Conservation (phyloP, 371 early-diverging fungal genomes). For the Coemansia sp. region DNA sequence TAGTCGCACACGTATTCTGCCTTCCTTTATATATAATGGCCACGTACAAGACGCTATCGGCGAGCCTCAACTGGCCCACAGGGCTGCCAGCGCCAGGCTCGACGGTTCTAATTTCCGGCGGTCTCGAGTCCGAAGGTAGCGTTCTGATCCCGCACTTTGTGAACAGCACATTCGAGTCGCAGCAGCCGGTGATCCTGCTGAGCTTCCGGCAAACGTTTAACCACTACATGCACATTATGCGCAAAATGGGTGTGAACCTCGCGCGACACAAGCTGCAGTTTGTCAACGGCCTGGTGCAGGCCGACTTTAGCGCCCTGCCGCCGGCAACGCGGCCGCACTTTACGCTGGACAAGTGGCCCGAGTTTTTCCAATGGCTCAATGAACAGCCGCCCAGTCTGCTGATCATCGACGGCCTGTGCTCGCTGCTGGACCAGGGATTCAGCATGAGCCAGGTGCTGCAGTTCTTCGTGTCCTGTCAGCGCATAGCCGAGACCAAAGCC, state of each 20-base stretch:
- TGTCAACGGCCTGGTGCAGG: slow-evolving; percentile 17
- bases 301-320: slow-evolving; percentile 5
- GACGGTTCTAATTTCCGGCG: slow-evolving; percentile 24
- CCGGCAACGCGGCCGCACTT: slow-evolving; percentile 27
- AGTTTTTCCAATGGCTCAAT: slow-evolving; percentile 23
- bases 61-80: slow-evolving; percentile 36
- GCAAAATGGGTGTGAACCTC: slow-evolving; percentile 38
- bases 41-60: slow-evolving; percentile 34
- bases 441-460: neutral
- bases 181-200: slow-evolving; percentile 11
- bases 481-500: slow-evolving; percentile 17
- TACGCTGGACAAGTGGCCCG: slow-evolving; percentile 19
- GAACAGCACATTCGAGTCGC: slow-evolving; percentile 1
- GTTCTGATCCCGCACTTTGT: slow-evolving; percentile 36
- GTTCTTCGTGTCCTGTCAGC: slow-evolving; percentile 23
- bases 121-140: slow-evolving; percentile 15
- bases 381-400: slow-evolving; percentile 12
- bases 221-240: slow-evolving; percentile 47
- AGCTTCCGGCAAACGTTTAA: slow-evolving; percentile 36
- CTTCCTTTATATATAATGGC: slow-evolving; percentile 12
- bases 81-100: slow-evolving; percentile 20
- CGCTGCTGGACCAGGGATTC: slow-evolving; percentile 25
- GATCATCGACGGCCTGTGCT: slow-evolving; percentile 33
- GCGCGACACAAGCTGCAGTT: slow-evolving; percentile 20
- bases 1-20: neutral